Evolutionary conservation across 2,329 filamentous ascomycete species (phyloP), one percentile per base, ranked within the genome.

Genomic region (Laburnicola sp.): DNA sequence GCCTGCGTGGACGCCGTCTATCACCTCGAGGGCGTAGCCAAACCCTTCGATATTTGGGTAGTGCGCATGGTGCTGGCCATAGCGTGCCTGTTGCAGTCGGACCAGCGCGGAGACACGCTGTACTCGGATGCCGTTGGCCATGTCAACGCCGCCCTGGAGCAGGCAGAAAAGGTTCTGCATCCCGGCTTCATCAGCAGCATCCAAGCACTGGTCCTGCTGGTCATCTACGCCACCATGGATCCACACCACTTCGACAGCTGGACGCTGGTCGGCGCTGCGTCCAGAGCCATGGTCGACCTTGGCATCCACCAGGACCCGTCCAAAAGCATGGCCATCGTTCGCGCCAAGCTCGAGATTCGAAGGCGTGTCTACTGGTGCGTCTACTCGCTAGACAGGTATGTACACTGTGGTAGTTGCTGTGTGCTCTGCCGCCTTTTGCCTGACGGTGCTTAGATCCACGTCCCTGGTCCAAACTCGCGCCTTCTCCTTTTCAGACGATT

Each of bases 291-390:
- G 66, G 83, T 97, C 22, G 94, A 99, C 74, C 76, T 97, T 27
- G 94, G 94, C 6, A 86, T 95, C 51, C 94, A 97, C 71, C 93
- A 97, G 74, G 93, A 97, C 60, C 91, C 91, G 2, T 87, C 89
- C 0, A 80, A 82, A 50, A 86, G 87, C 55, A 81, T 87, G 11
- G 76, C 84, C 26, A 81, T 86, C 8, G 85, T 90, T 50, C 86
- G 85, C 59, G 77, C 82, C 2, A 83, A 85, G 39, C 76, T 96
- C 9, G 89, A 96, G 60, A 79, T 91, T 53, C 84, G 93, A 45
- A 84, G 93, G 45, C 85, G 87, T 60, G 87, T 95, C 2, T 97
- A 96, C 66, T 91, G 95, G 72, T 96, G 89, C 66, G 87, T 94
- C 3, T 97, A 97, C 70, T 86, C 89, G 26, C 79, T 97, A 22